These are phyloP conservation scores for Mariannaea elegans DNA, from an alignment of 2,329 filamentous ascomycete genomes.

Conservation along the genomic window DNA sequence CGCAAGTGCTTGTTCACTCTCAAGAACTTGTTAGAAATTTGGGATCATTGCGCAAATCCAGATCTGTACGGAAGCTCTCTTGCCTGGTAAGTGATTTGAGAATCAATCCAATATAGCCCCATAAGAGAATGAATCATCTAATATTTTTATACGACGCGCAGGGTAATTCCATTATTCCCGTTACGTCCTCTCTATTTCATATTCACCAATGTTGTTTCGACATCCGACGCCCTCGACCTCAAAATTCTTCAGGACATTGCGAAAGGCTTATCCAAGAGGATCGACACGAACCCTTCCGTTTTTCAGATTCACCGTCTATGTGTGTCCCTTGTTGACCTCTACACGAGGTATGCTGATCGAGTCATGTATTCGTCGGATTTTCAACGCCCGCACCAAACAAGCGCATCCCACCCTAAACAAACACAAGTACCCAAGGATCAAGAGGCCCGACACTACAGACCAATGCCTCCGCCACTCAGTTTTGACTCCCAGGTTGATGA, in stretches of 20 bases:
- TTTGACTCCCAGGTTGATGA: background rate
- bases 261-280: background rate
- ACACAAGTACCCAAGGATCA: background rate
- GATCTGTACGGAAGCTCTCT: conserved; percentile 1
- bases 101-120: background rate
- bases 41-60: background rate
- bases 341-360: background rate
- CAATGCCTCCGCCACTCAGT: no score
- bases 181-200: conserved; percentile 1
- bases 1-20: background rate
- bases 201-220: conserved; percentile 1
- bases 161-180: conserved; percentile 6
- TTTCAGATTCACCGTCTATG: conserved; percentile 2
- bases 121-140: background rate
- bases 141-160: background rate
- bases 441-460: background rate
- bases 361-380: background rate
- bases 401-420: background rate
- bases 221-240: conserved; percentile 2
- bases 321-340: background rate
- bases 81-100: background rate
- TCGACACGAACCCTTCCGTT: background rate
- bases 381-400: background rate
- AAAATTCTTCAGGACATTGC: background rate
- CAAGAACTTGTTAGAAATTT: background rate